Conservation (phyloP, 2,329 filamentous ascomycete species). For the Paramyrothecium roridum region DNA sequence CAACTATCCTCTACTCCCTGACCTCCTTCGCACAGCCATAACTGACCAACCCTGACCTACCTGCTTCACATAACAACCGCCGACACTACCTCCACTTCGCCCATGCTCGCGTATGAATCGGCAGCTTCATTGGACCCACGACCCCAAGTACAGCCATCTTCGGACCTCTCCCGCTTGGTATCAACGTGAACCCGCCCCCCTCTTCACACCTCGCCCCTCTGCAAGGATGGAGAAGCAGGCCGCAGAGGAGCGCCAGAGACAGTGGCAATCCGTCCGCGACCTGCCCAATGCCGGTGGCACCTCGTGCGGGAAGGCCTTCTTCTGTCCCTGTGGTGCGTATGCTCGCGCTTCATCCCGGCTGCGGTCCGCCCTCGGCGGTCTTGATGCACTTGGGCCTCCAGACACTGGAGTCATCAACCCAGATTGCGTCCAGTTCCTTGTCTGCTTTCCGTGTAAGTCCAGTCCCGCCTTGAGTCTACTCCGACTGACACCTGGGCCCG, state of each 20-base stretch:
- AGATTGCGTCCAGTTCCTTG: constrained; percentile 17
- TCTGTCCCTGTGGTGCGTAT: constrained; percentile 23
- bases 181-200: constrained; percentile 3
- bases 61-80: not conserved
- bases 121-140: constrained; percentile 14
- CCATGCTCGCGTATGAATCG: constrained; percentile 16
- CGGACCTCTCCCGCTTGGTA: constrained; percentile 12
- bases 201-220: constrained; percentile 8
- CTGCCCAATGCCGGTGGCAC: constrained; percentile 7
- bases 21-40: too few species aligned
- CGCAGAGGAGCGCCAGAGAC: constrained; percentile 2
- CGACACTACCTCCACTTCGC: constrained; percentile 1
- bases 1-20: too few species aligned
- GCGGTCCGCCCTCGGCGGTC: constrained; percentile 13
- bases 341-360: constrained; percentile 20
- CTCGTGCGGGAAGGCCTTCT: constrained; percentile 7
- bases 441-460: constrained; percentile 23
- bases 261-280: constrained; percentile 7
- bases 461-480: not conserved
- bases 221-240: constrained; percentile 15
- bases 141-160: constrained; percentile 7
- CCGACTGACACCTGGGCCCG: not conserved
- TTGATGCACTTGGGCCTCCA: constrained; percentile 10
- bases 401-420: constrained; percentile 13
- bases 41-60: too few species aligned